Evolutionary conservation across 2,329 filamentous ascomycete species (phyloP), one percentile per base, ranked within the genome.

Genomic region (Pestalotiopsis sp.): DNA sequence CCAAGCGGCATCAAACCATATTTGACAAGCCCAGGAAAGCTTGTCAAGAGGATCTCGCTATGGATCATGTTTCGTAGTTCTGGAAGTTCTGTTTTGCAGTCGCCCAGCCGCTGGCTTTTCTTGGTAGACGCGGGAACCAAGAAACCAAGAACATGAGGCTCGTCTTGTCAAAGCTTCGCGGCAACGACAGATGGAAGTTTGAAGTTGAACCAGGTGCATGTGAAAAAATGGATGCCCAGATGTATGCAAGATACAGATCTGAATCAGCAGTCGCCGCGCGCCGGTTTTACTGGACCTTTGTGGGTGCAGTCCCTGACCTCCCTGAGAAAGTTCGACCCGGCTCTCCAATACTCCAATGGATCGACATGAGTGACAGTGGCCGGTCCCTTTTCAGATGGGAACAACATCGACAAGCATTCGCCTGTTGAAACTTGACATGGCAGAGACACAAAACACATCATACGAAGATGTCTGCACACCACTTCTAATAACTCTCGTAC

Each of bases 91-190:
- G 17, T 49, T 36, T 36, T 36, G 31, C 6, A 7, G 31, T 36
- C 6, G 31, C 45, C 14, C 45, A 52, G 20, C 45, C 14, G 45
- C 20, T 62, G 25, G 23, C 56, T 41, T 40, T 36, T 40, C 31
- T 36, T 36, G 31, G 31, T 36, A 36, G 31, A 36, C 12, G 9
- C 59, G 59, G 13, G 14, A 27, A 14, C 57, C 23, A 59, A 36
- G 27, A 36, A 11, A 20, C 36, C 25, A 27, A 62, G 27, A 23
- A 64, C 38, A 64, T 20, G 38, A 20, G 38, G 38, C 61, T 27
- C 17, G 17, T 64, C 61, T 31, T 64, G 40, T 64, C 61, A 64
- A 64, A 64, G 61, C 61, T 64, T 64, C 38, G 61, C 59, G 59
- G 20, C 20, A 6, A 62, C 59, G 59, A 62, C 59, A 40, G 3